Evolutionary conservation across 768 basidiomycete species (phyloP), one percentile per base, ranked within the genome.

Genomic region (Trametes meyenii): DNA sequence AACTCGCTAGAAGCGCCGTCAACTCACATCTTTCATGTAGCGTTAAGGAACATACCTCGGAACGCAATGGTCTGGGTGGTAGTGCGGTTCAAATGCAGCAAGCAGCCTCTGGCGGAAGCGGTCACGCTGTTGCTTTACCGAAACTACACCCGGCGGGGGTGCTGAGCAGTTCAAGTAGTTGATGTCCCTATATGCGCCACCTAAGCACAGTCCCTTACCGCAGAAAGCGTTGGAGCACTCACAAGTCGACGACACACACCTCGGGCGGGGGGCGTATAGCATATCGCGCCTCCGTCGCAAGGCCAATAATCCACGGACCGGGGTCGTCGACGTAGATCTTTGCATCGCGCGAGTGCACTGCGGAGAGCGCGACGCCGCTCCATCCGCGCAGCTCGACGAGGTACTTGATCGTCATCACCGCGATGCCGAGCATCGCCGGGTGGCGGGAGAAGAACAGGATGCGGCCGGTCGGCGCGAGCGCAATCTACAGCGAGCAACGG

Each of bases 291-390:
- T 96, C 90, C 1, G 91, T 92, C 12, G 92, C 86, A 40, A 96
- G 80, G 38, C 92, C 96, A 73, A 98, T 85, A 68, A 98, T 94
- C 88, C 94, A 98, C 62, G 96, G 96, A 36, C 96, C 96, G 44
- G 96, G 94, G 73, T 98, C 95, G 66, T 98, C 95, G 63, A 96
- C 89, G 66, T 94, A 92, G 54, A 98, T 92, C 71, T 90, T 92
- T 26, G 93, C 88, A 65, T 97, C 96, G 46, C 96, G 87, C 36
- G 89, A 86, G 71, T 95, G 93, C 36, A 94, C 90, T 1, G 92
- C 82, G 38, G 88, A 78, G 44, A 95, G 81, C 16, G 91, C 88
- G 53, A 96, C 87, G 3, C 95, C 95, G 70, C 85, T 90, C 95
- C 95, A 97, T 5, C 94, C 94, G 45, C 94, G 87, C 53, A 96